phyloP scores from a whole-genome alignment of 495 filamentous ascomycete genomes.

The Penicillium dipodomyicola region DNA sequence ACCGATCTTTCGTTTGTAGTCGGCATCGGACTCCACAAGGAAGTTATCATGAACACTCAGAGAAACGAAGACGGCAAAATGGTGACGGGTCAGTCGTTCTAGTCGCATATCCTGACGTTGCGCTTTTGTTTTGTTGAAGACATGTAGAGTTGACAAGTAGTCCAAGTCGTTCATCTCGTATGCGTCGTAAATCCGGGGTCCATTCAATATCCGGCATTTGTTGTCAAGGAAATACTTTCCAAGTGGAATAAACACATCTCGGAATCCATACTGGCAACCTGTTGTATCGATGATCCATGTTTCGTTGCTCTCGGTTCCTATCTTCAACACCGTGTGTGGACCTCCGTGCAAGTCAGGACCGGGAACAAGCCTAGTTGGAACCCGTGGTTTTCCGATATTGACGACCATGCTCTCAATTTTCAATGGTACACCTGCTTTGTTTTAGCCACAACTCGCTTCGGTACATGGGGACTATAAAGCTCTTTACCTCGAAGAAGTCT shows the following conservation, averaged over 20 bases:
- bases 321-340: background rate
- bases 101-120: background rate
- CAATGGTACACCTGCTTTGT: background rate
- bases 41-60: background rate
- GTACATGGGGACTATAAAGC: no score
- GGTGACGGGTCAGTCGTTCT: background rate
- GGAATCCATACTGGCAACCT: background rate
- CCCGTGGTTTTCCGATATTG: background rate
- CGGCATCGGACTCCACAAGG: background rate
- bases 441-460: background rate
- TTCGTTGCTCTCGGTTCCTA: background rate
- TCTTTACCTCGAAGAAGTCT: background rate
- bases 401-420: background rate
- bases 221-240: background rate
- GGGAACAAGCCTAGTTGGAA: background rate
- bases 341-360: background rate
- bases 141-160: background rate
- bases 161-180: background rate
- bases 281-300: conserved; percentile 3
- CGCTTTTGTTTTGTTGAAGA: background rate
- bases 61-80: background rate
- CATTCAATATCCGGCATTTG: background rate
- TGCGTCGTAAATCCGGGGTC: background rate
- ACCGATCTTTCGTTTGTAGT: background rate
- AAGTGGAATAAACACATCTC: background rate